Percentiles rank a stretch among this genome's conserved stretches.
These are phyloP conservation scores for Microbotryum lychnidis-dioicae DNA, from an alignment of 1,284 basidiomycete species.

Conservation along the genomic window DNA sequence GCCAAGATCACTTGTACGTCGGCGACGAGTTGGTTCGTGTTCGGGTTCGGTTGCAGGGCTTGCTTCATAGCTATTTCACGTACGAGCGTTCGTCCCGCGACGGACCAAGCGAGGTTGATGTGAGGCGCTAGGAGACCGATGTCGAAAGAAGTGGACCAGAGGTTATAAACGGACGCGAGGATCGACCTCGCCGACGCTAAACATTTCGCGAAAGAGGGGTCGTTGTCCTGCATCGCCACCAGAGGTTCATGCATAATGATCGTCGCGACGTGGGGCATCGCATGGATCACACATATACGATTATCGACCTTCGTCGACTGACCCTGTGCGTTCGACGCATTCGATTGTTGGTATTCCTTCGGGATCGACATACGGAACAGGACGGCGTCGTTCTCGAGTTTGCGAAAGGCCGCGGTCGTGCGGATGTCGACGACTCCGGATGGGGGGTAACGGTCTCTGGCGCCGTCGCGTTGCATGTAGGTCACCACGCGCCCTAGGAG, in stretches of 20 bases:
- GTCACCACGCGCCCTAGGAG: constrained; percentile 28
- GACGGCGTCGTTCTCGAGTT: constrained; percentile 26
- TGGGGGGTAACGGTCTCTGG: not conserved
- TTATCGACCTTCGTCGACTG: not conserved
- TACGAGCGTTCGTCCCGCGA: constrained; percentile 31
- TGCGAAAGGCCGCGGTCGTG: constrained; percentile 27
- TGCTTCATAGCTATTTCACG: constrained; percentile 29
- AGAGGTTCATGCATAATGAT: constrained; percentile 34
- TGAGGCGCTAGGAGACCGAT: constrained; percentile 29
- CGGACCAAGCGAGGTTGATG: constrained; percentile 27
- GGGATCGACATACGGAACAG: constrained; percentile 33
- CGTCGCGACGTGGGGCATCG: constrained; percentile 21
- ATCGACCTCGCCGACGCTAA: constrained; percentile 25
- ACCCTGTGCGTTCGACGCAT: not conserved
- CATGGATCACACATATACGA: constrained; percentile 22
- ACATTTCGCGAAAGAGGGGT: constrained; percentile 25
- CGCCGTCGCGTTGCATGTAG: constrained; percentile 23
- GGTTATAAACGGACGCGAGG: constrained; percentile 25
- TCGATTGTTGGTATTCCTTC: constrained; percentile 24
- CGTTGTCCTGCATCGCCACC: constrained; percentile 7
- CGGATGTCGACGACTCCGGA: constrained; percentile 7
- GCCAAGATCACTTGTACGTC: constrained; percentile 28
- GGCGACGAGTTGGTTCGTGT: constrained; percentile 1
- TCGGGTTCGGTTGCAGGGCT: constrained; percentile 1
- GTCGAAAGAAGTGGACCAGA: constrained; percentile 28